phyloP scores from a whole-genome alignment of 2,329 filamentous ascomycete genomes.

The Fusarium incarnatum region DNA sequence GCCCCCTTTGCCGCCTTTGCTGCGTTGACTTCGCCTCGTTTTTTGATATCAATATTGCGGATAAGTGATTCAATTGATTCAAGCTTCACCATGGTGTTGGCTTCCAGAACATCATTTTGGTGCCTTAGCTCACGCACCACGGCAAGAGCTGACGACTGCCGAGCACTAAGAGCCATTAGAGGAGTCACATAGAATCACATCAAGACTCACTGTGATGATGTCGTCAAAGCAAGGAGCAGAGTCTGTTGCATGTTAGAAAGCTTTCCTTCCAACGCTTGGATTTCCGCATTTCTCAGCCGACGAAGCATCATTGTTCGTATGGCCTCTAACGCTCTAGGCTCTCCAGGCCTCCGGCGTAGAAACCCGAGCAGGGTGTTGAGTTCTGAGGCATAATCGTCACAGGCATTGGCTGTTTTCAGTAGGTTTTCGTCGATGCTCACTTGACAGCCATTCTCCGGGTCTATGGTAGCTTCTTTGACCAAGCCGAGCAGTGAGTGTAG shows the following conservation, averaged over 20 bases:
- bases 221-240: neutral
- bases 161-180: neutral
- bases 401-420: neutral
- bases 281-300: neutral
- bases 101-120: neutral
- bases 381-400: neutral
- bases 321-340: rapidly evolving
- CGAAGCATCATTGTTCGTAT: neutral
- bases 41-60: neutral
- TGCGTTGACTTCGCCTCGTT: neutral
- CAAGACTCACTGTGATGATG: neutral
- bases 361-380: neutral
- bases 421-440: neutral
- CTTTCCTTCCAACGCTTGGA: neutral
- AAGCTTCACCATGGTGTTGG: neutral
- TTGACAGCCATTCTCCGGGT: neutral
- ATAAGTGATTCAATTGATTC: neutral
- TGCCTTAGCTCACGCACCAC: neutral
- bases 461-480: neutral
- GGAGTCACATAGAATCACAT: rapidly evolving
- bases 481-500: neutral
- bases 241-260: neutral
- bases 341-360: neutral
- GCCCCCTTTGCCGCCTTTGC: neutral
- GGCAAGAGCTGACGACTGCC: neutral